Evolutionary conservation across 2,329 filamentous ascomycete species (phyloP).

Genomic region (Sclerotinia borealis): DNA sequence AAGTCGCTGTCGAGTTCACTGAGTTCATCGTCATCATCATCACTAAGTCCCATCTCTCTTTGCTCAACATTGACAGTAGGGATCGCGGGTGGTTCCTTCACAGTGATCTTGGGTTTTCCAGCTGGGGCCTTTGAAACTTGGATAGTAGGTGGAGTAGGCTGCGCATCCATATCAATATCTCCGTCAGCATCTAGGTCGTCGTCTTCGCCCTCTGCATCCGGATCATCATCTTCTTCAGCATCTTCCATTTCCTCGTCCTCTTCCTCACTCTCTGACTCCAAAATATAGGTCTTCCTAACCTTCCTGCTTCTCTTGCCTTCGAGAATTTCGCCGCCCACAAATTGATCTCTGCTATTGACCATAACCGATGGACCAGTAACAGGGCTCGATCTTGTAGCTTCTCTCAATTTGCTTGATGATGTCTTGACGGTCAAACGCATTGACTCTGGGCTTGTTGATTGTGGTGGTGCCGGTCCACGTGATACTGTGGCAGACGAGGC

Average conservation of each 20-base stretch:
- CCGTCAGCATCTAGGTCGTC: conserved; percentile 42
- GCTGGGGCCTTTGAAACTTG: conserved; percentile 28
- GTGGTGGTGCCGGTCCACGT: conserved; percentile 25
- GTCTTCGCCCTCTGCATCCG: conserved; percentile 36
- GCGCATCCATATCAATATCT: conserved; percentile 33
- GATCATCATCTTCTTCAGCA: conserved; percentile 36
- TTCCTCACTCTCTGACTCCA: conserved; percentile 39
- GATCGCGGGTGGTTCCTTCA: conserved; percentile 22
- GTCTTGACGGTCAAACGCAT: conserved; percentile 33
- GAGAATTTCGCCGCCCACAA: conserved; percentile 30
- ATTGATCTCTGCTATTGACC: conserved; percentile 22
- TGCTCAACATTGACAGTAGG: conserved; percentile 27
- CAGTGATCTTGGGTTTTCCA: conserved; percentile 25
- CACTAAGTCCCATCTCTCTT: conserved; percentile 29
- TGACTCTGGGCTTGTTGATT: conserved; percentile 24
- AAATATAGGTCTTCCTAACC: conserved; percentile 36
- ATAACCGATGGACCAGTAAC: conserved; percentile 16
- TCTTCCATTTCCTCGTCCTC: conserved; percentile 37
- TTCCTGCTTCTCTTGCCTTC: conserved; percentile 31
- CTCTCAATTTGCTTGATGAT: conserved; percentile 31
- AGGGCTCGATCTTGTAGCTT: conserved; percentile 28
- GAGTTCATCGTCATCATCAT: conserved; percentile 35
- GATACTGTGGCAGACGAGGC: conserved; percentile 28
- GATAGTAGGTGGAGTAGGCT: conserved; percentile 29
- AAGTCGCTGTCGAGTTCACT: conserved; percentile 32